Percentiles rank a stretch among this genome's conserved stretches.
phyloP scores from a whole-genome alignment of 192 early-diverging fungal genomes.

The Mortierella antarctica region DNA sequence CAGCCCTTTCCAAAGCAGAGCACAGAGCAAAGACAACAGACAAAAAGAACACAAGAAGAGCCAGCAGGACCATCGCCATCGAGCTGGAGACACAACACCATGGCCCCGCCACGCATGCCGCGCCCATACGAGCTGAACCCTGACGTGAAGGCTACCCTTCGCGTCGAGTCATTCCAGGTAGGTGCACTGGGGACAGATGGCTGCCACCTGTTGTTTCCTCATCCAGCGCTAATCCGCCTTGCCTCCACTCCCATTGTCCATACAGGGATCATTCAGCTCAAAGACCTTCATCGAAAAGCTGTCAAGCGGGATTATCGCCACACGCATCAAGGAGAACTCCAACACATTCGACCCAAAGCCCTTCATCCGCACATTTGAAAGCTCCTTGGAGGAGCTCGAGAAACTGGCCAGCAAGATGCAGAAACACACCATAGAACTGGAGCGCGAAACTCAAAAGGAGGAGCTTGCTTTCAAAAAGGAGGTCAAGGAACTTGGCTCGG shows the following conservation, averaged over 20 bases:
- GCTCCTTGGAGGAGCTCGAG: slow-evolving; percentile 84
- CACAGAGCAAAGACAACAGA: too few relatives aligned
- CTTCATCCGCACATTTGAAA: slow-evolving; percentile 93
- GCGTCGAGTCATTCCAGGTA: slow-evolving; percentile 62
- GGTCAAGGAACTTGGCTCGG: slow-evolving; percentile 79
- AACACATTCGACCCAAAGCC: slow-evolving; percentile 88
- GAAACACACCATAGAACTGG: slow-evolving; percentile 86
- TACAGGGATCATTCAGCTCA: slow-evolving; percentile 40
- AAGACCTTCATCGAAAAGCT: slow-evolving; percentile 37
- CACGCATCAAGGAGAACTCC: slow-evolving; percentile 44
- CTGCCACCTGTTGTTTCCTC: slow-evolving; percentile 63
- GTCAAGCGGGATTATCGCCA: slow-evolving; percentile 41
- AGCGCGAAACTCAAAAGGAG: slow-evolving; percentile 77
- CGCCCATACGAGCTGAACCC: slow-evolving; percentile 58
- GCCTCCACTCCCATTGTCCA: neutral
- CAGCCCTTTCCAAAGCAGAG: too few relatives aligned
- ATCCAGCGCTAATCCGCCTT: neutral
- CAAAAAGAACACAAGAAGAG: too few relatives aligned
- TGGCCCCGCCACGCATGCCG: slow-evolving; percentile 42
- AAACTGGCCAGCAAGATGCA: slow-evolving; percentile 80
- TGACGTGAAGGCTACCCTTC: slow-evolving; percentile 52
- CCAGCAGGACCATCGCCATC: too few relatives aligned
- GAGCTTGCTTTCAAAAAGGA: slow-evolving; percentile 82
- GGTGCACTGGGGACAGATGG: neutral
- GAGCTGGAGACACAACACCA: neutral